Base-by-base conservation (phyloP, 495 filamentous ascomycete genomes). In the Trichoderma reesei region DNA sequence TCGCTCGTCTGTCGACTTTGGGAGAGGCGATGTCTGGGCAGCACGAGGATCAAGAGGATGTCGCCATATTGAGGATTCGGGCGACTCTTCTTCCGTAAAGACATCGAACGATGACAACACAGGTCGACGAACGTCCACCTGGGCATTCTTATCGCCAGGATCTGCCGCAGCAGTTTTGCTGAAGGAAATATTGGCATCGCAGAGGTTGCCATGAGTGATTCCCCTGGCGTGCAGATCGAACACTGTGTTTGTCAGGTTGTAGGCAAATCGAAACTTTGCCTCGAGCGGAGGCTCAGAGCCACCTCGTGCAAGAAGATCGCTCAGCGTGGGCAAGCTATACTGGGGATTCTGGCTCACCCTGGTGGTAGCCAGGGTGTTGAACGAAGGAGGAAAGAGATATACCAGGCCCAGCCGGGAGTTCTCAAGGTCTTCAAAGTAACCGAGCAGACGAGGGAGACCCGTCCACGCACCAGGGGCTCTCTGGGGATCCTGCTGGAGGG, bases 351-450 rank as follows among this genome's bases (percentile, higher is more conserved):
- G 76, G 7, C 76, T 80, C 26, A 75, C 66, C 16, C 73, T 73
- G 10, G 83, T 79, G 59, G 86, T 83, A 41, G 85, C 80, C 26
- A 88, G 75, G 20, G 81, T 79, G 63, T 83, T 80, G 70, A 85
- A 82, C 54, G 76, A 83, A 8, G 83, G 78, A 0, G 92, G 92
- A 69, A 96, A 86, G 62, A 90, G 86, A 68, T 92, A 96, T 60
- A 96, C 82, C 59, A 96, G 80, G 31, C 89, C 91, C 71, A 90
- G 87, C 9, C 90, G 83, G 11, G 88, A 86, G 70, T 90, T 82
- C 7, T 82, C 80, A 68, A 89, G 83, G 72, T 96, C 91, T 70
- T 92, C 84, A 67, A 89, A 90, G 72, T 91, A 96, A n/a, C 90
- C 92, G 34, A 95, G 72, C 64, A 95, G 82, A 26, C 78, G 74